Conservation (phyloP, 805 yeast genomes). For the Metschnikowia koreensis region DNA sequence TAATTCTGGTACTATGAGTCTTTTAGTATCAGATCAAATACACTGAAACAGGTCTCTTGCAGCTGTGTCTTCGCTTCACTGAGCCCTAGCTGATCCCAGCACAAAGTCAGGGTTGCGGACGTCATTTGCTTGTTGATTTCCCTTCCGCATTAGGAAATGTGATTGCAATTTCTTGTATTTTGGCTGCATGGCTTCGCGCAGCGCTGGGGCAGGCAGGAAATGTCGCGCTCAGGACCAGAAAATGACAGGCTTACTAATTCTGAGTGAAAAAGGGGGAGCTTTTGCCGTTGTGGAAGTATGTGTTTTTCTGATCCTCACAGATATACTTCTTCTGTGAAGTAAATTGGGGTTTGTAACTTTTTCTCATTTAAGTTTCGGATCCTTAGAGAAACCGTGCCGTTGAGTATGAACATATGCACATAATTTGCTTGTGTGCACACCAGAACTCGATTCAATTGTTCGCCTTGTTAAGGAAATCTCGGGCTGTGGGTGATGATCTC, state of each 20-base stretch:
- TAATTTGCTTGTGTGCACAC: background rate
- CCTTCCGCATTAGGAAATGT: constrained; percentile 12
- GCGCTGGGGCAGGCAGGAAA: background rate
- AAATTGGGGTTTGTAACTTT: no score
- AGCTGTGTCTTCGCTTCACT: background rate
- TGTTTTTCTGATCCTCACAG: no score
- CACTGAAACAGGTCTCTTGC: constrained; percentile 1
- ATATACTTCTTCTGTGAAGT: no score
- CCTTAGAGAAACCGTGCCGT: no score
- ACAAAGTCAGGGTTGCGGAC: constrained; percentile 1
- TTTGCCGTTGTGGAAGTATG: no score
- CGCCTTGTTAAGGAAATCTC: background rate
- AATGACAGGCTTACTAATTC: background rate
- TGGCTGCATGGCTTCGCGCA: background rate
- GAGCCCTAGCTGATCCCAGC: constrained; percentile 2
- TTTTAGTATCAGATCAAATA: background rate
- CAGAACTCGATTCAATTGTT: background rate
- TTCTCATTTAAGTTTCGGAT: no score
- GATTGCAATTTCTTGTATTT: constrained; percentile 4
- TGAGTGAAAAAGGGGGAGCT: no score
- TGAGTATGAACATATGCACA: background rate
- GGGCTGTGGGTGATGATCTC: background rate
- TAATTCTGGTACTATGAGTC: background rate
- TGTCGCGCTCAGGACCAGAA: background rate
- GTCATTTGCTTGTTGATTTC: constrained; percentile 9